These are phyloP conservation scores for Purpureocillium takamizusanense DNA, from an alignment of 2,329 filamentous ascomycete species.

Conservation along the genomic window DNA sequence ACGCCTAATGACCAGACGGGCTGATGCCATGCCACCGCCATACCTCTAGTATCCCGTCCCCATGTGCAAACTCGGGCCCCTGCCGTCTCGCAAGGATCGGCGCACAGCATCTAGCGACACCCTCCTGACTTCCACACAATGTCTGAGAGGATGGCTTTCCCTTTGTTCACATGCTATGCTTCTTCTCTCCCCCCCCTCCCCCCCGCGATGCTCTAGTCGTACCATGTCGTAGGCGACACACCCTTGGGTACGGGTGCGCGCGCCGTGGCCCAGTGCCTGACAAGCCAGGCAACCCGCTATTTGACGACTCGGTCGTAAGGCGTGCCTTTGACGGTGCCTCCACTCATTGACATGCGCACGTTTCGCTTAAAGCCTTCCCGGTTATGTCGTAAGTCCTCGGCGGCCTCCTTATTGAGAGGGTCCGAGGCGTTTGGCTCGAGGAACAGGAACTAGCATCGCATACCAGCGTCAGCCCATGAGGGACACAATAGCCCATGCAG, in stretches of 20 bases:
- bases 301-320: slow-evolving; percentile 72
- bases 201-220: background rate
- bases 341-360: slow-evolving; percentile 74
- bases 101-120: too few relatives aligned
- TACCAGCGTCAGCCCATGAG: too few relatives aligned
- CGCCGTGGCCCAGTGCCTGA: too few relatives aligned
- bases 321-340: slow-evolving; percentile 64
- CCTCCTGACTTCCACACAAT: too few relatives aligned
- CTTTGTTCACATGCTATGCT: background rate
- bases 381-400: slow-evolving; percentile 80
- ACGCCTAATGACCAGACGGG: too few relatives aligned
- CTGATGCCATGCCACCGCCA: background rate
- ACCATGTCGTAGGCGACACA: too few relatives aligned
- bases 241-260: too few relatives aligned
- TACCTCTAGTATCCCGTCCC: background rate
- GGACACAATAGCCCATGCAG: too few relatives aligned
- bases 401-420: slow-evolving; percentile 96
- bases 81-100: too few relatives aligned
- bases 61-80: too few relatives aligned
- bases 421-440: slow-evolving; percentile 95
- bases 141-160: background rate
- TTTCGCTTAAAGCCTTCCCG: slow-evolving; percentile 87
- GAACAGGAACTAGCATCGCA: slow-evolving; percentile 69
- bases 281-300: too few relatives aligned
- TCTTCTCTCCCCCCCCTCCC: too few relatives aligned